Base-by-base conservation (phyloP, 139 green algal species). In the Coelastrella sp. region DNA sequence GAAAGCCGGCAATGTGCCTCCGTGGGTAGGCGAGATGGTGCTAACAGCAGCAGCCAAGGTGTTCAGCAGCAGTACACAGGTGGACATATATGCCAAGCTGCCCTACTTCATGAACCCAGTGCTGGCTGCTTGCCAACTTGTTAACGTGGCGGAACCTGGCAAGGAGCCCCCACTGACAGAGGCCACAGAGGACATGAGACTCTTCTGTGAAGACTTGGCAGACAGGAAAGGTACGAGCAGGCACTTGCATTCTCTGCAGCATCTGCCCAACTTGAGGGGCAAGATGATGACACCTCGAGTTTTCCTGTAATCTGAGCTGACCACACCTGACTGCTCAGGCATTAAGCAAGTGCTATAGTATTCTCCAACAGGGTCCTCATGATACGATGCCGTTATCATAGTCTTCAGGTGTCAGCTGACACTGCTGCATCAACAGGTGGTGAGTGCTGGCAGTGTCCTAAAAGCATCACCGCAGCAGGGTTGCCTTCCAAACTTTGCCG, bases 71-170 rank as follows among this genome's bases (percentile, higher is more conserved):
- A 91, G 87, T 66, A 74, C 87, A 68, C 87, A 87, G 74, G 78
- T 91, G 17, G 87, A 91, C 78, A 72, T 87, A 19, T 87, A 87
- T 17, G 87, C 78, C 58, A 76, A 59, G 65, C 87, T 91, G 63
- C 87, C 87, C 4, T 91, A 91, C 66, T 91, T 91, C 78, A 91
- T 91, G 87, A 91, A 91, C 87, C 87, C 87, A 7, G 78, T 91
- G 65, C 87, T 91, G 63, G 87, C 87, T 8, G 87, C 87, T 19
- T 91, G 87, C 78, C 87, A 91, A 78, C 35, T 91, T 20, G 78
- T 78, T 0, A 87, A 91, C n/a, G 87, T 85, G 78, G 8, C 75
- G 17, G 8, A 17, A 27, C 60, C 61, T 11, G 87, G 87, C 14
- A 57, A 27, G 49, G 63, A 85, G 20, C 85, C 84, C 9, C 17